A percentile compares a stretch with the other conserved stretches of the same genome.
These are phyloP conservation scores for Thalia dealbata DNA, from an alignment of 176 grass and related monocot species.

Conservation along the genomic window DNA sequence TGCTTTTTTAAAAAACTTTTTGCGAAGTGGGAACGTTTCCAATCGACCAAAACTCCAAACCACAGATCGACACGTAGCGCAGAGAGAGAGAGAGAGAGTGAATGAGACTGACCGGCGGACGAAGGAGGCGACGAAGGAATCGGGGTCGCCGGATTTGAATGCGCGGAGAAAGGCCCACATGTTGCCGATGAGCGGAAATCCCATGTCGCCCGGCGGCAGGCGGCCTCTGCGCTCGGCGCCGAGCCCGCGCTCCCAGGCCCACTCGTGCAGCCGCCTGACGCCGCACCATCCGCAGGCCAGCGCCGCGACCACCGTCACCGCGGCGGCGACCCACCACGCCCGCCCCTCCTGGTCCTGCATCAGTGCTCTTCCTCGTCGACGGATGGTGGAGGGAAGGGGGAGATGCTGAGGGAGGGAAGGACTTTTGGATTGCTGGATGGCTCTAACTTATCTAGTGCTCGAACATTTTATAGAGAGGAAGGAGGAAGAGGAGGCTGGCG, in stretches of 20 bases:
- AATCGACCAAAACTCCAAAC: not conserved
- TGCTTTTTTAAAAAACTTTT: too few relatives aligned
- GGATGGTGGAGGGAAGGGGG: too few relatives aligned
- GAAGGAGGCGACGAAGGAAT: constrained; percentile 70
- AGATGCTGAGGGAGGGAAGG: too few relatives aligned
- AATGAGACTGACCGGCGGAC: constrained; percentile 33
- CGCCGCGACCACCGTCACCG: not conserved
- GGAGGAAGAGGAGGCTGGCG: too few relatives aligned
- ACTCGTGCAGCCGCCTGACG: constrained; percentile 32
- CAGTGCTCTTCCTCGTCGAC: not conserved
- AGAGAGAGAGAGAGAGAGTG: not conserved
- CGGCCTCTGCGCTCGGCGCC: constrained; percentile 17
- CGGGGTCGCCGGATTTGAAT: constrained; percentile 65
- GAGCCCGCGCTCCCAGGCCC: constrained; percentile 31
- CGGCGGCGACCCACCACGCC: not conserved
- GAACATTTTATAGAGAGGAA: too few relatives aligned
- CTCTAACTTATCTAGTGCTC: too few relatives aligned
- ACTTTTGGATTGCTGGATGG: too few relatives aligned
- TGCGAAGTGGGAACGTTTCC: too few relatives aligned
- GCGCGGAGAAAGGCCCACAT: constrained; percentile 79
- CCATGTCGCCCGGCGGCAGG: constrained; percentile 82
- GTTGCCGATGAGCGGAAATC: constrained; percentile 71
- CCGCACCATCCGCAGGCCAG: not conserved
- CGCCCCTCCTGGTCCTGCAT: not conserved
- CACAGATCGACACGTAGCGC: not conserved